These are phyloP conservation scores for Eucalyptus pauciflora DNA, from an alignment of 345 rosid genomes.

Conservation along the genomic window DNA sequence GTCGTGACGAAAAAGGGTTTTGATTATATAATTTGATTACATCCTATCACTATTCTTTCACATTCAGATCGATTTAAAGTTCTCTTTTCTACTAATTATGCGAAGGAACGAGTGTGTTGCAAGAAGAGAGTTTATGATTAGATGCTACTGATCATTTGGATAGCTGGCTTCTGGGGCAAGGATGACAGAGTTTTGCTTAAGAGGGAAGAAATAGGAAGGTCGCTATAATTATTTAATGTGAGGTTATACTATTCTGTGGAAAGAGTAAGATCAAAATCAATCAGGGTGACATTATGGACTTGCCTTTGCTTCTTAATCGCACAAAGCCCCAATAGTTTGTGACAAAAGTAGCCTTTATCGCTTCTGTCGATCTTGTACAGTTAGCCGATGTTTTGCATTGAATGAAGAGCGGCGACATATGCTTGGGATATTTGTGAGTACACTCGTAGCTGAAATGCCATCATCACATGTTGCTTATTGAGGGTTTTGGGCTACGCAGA, in stretches of 20 bases:
- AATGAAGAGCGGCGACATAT: neutral
- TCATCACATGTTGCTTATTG: neutral
- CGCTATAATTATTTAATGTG: neutral
- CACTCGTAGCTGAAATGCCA: neutral
- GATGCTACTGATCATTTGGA: neutral
- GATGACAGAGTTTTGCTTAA: too few relatives aligned
- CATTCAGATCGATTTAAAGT: too few relatives aligned
- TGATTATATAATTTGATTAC: too few relatives aligned
- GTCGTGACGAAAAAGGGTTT: rapidly evolving
- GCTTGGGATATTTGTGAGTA: neutral
- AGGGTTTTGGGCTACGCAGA: neutral
- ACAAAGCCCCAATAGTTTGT: neutral
- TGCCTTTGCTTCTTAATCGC: neutral
- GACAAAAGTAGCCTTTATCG: neutral
- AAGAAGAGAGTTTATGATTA: neutral
- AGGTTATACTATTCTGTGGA: neutral
- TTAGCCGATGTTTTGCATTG: neutral
- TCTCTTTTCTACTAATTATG: neutral
- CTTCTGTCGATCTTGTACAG: neutral
- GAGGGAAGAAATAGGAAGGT: neutral
- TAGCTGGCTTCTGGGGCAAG: too few relatives aligned
- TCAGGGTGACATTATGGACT: neutral
- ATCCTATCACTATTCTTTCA: too few relatives aligned
- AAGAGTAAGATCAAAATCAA: neutral
- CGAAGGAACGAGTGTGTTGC: neutral